phyloP scores from a whole-genome alignment of 2,329 filamentous ascomycete species.

The Neofusicoccum cordaticola region DNA sequence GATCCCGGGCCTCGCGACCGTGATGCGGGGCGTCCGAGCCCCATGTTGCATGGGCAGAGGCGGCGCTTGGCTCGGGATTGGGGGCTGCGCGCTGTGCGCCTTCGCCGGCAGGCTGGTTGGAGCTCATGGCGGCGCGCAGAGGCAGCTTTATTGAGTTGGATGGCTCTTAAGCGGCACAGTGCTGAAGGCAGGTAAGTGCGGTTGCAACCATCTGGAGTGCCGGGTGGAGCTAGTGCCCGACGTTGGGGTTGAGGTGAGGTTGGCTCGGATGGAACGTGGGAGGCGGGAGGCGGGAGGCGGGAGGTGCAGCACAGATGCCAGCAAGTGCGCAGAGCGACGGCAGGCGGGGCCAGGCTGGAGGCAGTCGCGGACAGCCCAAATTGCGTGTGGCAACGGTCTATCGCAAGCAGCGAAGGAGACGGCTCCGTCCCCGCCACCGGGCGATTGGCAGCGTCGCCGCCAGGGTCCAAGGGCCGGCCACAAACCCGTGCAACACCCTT shows the following conservation, averaged over 20 bases:
- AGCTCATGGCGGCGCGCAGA: not conserved
- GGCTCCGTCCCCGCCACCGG: no score
- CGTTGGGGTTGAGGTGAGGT: not conserved
- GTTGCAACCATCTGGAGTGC: not conserved
- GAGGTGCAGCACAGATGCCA: not conserved
- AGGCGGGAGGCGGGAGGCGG: not conserved
- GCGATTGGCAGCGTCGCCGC: no score
- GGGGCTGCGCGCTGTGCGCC: no score
- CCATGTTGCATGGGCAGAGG: no score
- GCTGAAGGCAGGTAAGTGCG: not conserved
- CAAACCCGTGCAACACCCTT: no score
- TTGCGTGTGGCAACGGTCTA: no score
- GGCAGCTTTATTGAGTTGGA: not conserved
- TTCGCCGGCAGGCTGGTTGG: not conserved
- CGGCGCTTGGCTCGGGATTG: no score
- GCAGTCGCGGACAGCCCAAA: no score
- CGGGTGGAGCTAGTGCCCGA: not conserved
- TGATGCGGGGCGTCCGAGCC: not conserved
- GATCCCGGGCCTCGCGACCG: not conserved
- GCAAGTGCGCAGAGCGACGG: no score
- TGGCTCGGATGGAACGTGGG: not conserved
- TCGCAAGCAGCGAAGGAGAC: no score
- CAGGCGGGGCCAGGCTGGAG: no score
- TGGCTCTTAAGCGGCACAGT: not conserved
- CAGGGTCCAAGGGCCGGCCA: no score